Evolutionary conservation across 345 rosid genomes (phyloP).

Genomic region (Populus alba): DNA sequence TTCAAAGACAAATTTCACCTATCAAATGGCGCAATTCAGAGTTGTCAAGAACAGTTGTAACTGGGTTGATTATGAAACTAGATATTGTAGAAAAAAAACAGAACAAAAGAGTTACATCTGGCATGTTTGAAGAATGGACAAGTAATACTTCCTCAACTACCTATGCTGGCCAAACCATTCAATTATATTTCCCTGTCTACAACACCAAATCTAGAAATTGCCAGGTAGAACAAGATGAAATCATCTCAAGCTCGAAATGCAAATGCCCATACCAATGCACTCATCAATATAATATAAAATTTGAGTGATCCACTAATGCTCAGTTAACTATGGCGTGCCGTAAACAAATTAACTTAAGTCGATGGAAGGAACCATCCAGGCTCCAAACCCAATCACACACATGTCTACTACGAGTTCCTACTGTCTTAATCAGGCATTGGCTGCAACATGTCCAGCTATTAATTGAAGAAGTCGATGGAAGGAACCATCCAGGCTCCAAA

Average conservation of each 20-base stretch:
- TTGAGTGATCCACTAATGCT: too few species aligned
- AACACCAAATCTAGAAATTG: not conserved
- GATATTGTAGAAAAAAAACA: not conserved
- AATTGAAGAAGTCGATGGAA: not conserved
- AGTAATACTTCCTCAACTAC: not conserved
- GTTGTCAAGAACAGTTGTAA: not conserved
- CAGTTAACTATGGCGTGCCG: too few species aligned
- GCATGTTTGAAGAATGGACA: too few species aligned
- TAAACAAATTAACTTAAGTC: not conserved
- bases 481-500: not conserved
- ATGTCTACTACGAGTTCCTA: not conserved
- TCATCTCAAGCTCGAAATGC: not conserved
- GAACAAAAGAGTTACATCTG: not conserved
- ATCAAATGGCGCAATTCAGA: constrained; percentile 2
- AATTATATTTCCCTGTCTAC: not conserved
- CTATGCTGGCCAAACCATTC: not conserved
- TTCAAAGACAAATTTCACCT: constrained; percentile 93
- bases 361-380: not conserved
- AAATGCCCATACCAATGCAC: not conserved
- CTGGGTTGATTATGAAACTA: not conserved
- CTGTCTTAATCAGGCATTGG: not conserved
- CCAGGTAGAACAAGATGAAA: not conserved
- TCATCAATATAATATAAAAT: not conserved
- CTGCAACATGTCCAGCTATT: not conserved
- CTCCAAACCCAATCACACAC: constrained; percentile 1